Base-by-base conservation (phyloP, 2,329 filamentous ascomycete genomes). In the Cadophora luteo-olivacea region DNA sequence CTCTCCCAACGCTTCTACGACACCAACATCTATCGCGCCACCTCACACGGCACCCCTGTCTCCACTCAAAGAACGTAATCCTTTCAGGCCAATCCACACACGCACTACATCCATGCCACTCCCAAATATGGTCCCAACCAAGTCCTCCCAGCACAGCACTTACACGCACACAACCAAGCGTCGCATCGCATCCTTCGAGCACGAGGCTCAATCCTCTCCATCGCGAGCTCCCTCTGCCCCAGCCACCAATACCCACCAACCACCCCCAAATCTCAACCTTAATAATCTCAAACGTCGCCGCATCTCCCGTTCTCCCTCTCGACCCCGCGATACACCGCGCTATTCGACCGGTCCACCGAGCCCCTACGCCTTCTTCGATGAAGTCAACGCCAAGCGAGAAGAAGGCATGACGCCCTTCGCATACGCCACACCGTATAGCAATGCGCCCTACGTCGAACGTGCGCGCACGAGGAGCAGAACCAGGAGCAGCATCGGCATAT, bases 351-450 rank as follows among this genome's bases (percentile, higher is more conserved):
- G 73, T 0, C 74, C 75, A 70, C 64, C 76, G 61, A 72, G 75
- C 68, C 65, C 80, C 0, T 78, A 73, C 51, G 45, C 70, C 1
- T 65, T 71, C 33, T 60, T 68, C 22, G 73, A 78, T n/a, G 73
- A 75, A 3, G 45, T 60, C 0, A 29, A 76, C 68, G 45, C 19
- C 1, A 64, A 77, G n/a, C 54, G 51, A 4, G 69, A 82, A 45
- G 67, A 77, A 65, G 79, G 84, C 14, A 88, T 85, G 0, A 91
- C 90, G 0, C 84, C 84, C 1, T 89, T 89, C 72, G 89, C 88
- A n/a, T 94, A 94, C 75, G 90, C 91, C 2, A 94, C 92, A 0
- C 92, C 92, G 0, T 84, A 90, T 76, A 93, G 91, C 75, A 90
- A 89, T 69, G 86, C 83, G 3, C 83, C 87, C 1, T 78, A 76